Percentiles rank a stretch among this genome's conserved stretches.
phyloP scores from a whole-genome alignment of 257 asterid species.

The Anisodus acutangulus region DNA sequence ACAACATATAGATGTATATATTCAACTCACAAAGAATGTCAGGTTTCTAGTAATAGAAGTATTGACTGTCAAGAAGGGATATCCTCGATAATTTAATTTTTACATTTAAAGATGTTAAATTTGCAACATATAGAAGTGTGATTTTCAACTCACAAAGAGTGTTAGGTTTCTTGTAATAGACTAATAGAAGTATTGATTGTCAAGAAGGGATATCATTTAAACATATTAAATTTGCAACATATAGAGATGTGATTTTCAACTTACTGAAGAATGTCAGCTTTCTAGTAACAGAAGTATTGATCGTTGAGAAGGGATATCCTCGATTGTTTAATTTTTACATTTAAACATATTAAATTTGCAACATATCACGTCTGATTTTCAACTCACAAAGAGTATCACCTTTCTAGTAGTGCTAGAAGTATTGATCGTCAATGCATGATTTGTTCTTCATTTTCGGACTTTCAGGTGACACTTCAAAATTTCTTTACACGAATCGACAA shows the following conservation, averaged over 20 bases:
- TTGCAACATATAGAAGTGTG: not conserved
- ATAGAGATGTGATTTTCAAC: not conserved
- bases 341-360: not conserved
- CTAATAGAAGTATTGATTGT: not conserved
- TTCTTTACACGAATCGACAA: slow-evolving; percentile 54
- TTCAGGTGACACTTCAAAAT: slow-evolving; percentile 49
- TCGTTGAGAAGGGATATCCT: not conserved
- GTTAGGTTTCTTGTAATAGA: not conserved
- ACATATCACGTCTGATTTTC: not conserved
- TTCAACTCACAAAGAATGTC: not conserved
- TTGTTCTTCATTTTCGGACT: not conserved
- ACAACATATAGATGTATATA: not conserved
- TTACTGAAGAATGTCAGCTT: no score
- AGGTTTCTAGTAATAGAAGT: not conserved
- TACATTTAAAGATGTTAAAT: not conserved
- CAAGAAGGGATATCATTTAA: not conserved
- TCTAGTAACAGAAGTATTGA: not conserved
- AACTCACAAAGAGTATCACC: not conserved
- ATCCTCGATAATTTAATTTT: not conserved
- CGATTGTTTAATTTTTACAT: not conserved
- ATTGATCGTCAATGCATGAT: not conserved
- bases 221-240: not conserved
- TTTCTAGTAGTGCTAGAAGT: not conserved
- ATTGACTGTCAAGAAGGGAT: not conserved
- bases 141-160: not conserved